Base-by-base conservation (phyloP, 805 yeast genomes). In the Metschnikowia lochheadii region DNA sequence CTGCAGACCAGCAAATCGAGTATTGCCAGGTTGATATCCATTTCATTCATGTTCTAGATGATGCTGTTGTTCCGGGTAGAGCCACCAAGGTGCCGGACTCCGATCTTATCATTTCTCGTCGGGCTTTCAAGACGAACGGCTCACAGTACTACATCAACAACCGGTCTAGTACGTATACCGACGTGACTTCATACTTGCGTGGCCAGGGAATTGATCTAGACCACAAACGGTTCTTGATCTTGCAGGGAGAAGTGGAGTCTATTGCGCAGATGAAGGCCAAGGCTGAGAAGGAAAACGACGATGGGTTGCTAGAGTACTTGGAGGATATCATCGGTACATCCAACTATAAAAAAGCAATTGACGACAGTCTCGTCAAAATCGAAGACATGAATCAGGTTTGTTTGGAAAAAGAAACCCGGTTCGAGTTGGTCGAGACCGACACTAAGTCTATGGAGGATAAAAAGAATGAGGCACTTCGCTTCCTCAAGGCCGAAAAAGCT, bases 181-280 rank as follows among this genome's bases (percentile, higher is more conserved):
- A 85, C 58, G 97, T 94, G 0, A 88, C 96, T 0, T 70, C 72
- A 1, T 70, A 88, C 33, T 73, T 94, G 45, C 84, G 83, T 56
- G 83, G 79, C 15, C 83, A 89, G 63, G 99, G 98, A 5, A 87
- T 94, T 51, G 99, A 94, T 67, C 75, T 94, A 54, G 96, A 91
- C 58, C 99, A 94, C 67, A 94, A 94, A 64, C 77, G 99, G 59
- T 94, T 94, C 61, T 76, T 94, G 59, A 95, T 94, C 63, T 73
- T 94, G 41, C 99, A 94, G 69, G 99, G 99, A 65, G 99, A 94
- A 65, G 99, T 94, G 40, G 99, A 94, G 70, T 85, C 91, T 56
- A 94, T 94, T 62, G 97, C 99, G 0, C 97, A 94, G 65, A 95
- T 94, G 99, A 92, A 92, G 64, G 87, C 99, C 10, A 94, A 92